Evolutionary conservation across 169 alveolate genomes (phyloP).

Genomic region (Eimeria acervulina): DNA sequence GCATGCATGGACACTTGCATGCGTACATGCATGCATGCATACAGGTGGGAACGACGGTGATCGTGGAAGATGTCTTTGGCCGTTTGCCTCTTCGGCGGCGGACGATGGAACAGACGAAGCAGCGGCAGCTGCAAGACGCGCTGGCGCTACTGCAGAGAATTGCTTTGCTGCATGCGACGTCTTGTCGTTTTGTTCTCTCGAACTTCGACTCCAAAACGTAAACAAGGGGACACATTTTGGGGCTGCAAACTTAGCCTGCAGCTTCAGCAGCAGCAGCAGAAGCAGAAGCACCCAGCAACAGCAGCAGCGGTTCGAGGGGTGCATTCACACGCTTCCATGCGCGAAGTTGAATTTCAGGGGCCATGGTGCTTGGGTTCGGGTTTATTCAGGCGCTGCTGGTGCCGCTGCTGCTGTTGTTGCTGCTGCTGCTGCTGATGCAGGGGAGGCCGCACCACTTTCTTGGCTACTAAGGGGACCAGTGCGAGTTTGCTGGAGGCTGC

Average conservation of each 20-base stretch:
- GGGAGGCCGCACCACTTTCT: constrained; percentile 39
- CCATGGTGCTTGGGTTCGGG: too few relatives aligned
- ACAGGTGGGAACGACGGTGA: constrained; percentile 85
- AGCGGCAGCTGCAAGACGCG: constrained; percentile 84
- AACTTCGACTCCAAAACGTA: constrained; percentile 30
- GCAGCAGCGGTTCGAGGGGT: too few relatives aligned
- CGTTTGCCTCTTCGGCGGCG: constrained; percentile 85
- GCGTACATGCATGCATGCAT: background rate
- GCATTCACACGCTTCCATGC: too few relatives aligned
- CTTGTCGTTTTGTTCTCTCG: constrained; percentile 50
- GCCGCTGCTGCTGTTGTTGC: too few relatives aligned
- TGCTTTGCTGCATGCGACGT: constrained; percentile 83
- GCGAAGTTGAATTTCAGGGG: too few relatives aligned
- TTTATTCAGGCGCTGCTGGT: too few relatives aligned
- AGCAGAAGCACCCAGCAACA: too few relatives aligned
- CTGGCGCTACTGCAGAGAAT: constrained; percentile 84
- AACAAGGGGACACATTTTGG: background rate
- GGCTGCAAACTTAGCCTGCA: too few relatives aligned
- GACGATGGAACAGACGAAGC: constrained; percentile 82
- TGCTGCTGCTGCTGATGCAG: background rate
- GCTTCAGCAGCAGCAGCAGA: too few relatives aligned
- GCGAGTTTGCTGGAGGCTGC: constrained; percentile 60
- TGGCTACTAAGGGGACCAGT: constrained; percentile 52
- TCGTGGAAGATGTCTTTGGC: constrained; percentile 82
- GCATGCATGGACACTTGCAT: background rate